A percentile compares a stretch with the other conserved stretches of the same genome.
Conservation (phyloP, 257 asterid species). For the Osmanthus fragrans region DNA sequence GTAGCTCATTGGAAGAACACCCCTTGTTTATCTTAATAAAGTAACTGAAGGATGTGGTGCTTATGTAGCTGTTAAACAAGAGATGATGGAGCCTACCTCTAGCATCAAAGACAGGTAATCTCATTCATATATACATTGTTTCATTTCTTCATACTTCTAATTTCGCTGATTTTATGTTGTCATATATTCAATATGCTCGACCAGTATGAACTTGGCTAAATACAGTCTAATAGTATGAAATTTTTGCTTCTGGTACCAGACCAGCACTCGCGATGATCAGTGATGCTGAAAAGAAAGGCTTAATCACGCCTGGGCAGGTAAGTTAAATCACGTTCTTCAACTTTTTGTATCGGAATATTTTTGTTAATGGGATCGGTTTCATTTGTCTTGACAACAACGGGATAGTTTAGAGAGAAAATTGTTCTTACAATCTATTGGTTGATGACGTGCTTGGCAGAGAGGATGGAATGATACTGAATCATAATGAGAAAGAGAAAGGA, state of each 20-base stretch:
- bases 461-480: too few species aligned
- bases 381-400: too few species aligned
- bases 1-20: constrained; percentile 93
- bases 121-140: neutral
- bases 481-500: too few species aligned
- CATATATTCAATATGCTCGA: neutral
- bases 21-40: constrained; percentile 82
- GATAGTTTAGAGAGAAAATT: too few species aligned
- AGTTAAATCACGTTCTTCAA: neutral
- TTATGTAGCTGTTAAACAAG: constrained; percentile 87
- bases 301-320: constrained; percentile 84
- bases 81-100: constrained; percentile 96
- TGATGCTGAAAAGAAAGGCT: constrained; percentile 87
- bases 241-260: constrained; percentile 34
- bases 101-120: constrained; percentile 93
- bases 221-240: neutral
- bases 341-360: too few species aligned
- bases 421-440: too few species aligned
- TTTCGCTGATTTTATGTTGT: neutral
- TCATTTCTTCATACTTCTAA: neutral
- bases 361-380: neutral
- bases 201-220: neutral
- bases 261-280: constrained; percentile 85
- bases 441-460: too few species aligned
- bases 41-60: constrained; percentile 89